phyloP scores from a whole-genome alignment of 306 rosid genomes.

The Oxytropis ochrocephala region DNA sequence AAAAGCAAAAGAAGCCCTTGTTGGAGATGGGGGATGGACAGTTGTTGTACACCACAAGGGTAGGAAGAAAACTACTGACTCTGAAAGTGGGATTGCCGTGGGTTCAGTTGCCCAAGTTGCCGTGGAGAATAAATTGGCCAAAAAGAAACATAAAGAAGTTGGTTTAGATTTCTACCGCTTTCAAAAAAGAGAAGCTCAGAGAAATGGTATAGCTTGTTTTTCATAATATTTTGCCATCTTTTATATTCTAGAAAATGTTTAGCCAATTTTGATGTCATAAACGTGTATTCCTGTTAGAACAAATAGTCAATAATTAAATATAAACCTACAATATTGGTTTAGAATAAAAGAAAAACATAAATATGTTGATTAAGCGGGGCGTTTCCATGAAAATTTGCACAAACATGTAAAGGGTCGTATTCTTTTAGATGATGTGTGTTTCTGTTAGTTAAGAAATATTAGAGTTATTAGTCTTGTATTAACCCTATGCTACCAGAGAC shows the following conservation, averaged over 20 bases:
- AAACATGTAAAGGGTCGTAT: neutral
- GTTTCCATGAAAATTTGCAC: neutral
- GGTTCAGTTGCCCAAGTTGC: slow-evolving; percentile 81
- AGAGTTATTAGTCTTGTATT: neutral
- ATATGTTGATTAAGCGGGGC: neutral
- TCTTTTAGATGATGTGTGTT: neutral
- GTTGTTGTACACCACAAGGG: slow-evolving; percentile 83
- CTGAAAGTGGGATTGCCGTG: slow-evolving; percentile 69
- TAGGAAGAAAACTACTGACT: slow-evolving; percentile 80
- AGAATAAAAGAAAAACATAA: neutral
- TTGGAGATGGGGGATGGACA: slow-evolving; percentile 86
- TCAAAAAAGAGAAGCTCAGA: slow-evolving; percentile 77
- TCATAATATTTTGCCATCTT: neutral
- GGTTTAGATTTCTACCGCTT: slow-evolving; percentile 78
- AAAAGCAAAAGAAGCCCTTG: slow-evolving; percentile 60
- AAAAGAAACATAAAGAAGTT: slow-evolving; percentile 59
- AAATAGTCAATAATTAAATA: neutral
- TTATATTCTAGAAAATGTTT: neutral
- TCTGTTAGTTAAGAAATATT: neutral
- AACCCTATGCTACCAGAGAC: neutral
- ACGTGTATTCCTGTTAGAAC: neutral
- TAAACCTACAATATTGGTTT: neutral
- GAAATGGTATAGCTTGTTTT: slow-evolving; percentile 50
- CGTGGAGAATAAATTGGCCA: slow-evolving; percentile 50
- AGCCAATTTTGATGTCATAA: neutral